These are phyloP conservation scores for Heteromeles arbutifolia DNA, from an alignment of 306 rosid species.

Conservation along the genomic window DNA sequence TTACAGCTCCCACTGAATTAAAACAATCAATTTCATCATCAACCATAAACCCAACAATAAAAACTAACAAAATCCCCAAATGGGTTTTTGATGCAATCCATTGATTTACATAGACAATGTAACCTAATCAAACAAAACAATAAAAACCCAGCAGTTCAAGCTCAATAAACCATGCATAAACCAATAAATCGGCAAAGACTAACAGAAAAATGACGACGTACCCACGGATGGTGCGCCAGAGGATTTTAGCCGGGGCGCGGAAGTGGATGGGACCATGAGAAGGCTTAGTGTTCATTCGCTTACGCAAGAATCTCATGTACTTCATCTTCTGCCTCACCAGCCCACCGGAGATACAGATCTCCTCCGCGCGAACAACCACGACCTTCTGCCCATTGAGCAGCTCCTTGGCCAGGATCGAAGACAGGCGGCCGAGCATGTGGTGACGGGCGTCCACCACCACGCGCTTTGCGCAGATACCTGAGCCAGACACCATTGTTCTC, in stretches of 20 bases:
- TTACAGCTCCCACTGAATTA: neutral
- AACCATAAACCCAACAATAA: neutral
- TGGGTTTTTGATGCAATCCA: neutral
- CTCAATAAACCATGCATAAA: neutral
- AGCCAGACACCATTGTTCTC: constrained; percentile 57
- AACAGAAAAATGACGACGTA: neutral
- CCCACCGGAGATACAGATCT: constrained; percentile 67
- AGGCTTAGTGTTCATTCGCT: constrained; percentile 77
- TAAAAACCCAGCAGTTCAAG: neutral
- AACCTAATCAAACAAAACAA: neutral
- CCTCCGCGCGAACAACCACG: constrained; percentile 57
- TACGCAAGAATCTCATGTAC: constrained; percentile 66
- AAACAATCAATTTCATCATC: neutral
- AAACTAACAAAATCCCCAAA: neutral
- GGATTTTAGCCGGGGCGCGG: constrained; percentile 67
- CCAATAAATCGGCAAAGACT: neutral
- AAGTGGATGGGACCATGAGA: constrained; percentile 79
- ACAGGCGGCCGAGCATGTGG: constrained; percentile 68
- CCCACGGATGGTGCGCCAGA: constrained; percentile 88
- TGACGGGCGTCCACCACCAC: constrained; percentile 73
- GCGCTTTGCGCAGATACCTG: constrained; percentile 63
- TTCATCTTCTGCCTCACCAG: constrained; percentile 75
- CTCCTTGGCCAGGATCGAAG: constrained; percentile 67
- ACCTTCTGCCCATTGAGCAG: constrained; percentile 67
- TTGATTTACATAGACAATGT: neutral